Evolutionary conservation across 1,139 yeast species (phyloP), one percentile per base, ranked within the genome.

Genomic region (Suhomyces bolitotheri): DNA sequence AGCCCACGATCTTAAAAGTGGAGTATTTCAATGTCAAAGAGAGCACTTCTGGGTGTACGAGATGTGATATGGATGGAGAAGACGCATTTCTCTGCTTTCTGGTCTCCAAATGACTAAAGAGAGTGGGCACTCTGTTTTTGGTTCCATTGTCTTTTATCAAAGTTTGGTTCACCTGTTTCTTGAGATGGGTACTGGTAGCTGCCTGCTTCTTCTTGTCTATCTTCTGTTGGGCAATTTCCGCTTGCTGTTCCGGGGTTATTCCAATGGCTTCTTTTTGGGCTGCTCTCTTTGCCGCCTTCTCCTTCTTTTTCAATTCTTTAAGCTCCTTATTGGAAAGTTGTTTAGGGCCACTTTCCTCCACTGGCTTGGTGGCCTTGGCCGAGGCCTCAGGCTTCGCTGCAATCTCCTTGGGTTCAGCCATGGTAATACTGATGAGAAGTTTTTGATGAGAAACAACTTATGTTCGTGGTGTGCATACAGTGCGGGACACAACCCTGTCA

Each of bases 251-350:
- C 4, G 70, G 67, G 17, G 66, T 56, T 23, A 76, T 71, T 6
- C 80, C 80, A 34, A 56, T 68, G 10, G 77, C 78, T 44, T 66
- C 75, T 50, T 79, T 80, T 45, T 78, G 73, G 2, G 76, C 76
- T 5, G 90, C 90, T 58, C 97, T 71, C 58, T 87, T 86, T 29
- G 92, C 95, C 5, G 95, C 92, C 60, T 90, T 90, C 53, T 89
- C 96, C 51, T 80, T 78, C 70, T 89, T 88, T 58, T 88, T 87
- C 58, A 82, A 64, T 51, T 89, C 96, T 57, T 90, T 90, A 46
- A 89, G 71, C 55, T 89, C 95, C 52, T 88, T 89, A 49, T 88
- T 86, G 7, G 88, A 66, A 31, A 84, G 75, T 40, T 66, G 58
- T 39, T 41, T 45, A 27, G 25, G 33, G 15, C 26, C 34, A 20